Evolutionary conservation across 1,284 basidiomycete species (phyloP).

Genomic region (Peniophora sp.): DNA sequence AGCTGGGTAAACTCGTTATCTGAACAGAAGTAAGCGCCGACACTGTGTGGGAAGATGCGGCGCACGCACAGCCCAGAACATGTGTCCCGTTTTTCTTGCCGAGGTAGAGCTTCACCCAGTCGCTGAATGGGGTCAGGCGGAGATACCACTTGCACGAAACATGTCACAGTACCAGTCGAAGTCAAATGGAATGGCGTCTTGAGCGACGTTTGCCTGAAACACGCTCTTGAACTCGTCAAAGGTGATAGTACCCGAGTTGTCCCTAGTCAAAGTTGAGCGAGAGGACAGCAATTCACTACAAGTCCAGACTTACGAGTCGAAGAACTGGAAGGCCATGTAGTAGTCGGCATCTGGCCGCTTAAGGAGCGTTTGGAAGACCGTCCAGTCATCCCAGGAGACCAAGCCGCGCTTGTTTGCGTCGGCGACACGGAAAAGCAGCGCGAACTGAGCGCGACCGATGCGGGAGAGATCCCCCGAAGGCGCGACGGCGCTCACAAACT

Average conservation of each 20-base stretch:
- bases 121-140: conserved; percentile 31
- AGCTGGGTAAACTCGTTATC: conserved; percentile 93
- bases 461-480: conserved; percentile 77
- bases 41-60: conserved; percentile 1
- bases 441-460: conserved; percentile 82
- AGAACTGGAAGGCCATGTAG: conserved; percentile 94
- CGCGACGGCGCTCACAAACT: conserved; percentile 90
- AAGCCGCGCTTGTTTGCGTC: conserved; percentile 72
- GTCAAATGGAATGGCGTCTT: conserved; percentile 86
- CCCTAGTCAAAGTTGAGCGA: conserved; percentile 33
- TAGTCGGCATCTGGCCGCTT: conserved; percentile 92
- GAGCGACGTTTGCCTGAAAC: conserved; percentile 73
- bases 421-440: conserved; percentile 85
- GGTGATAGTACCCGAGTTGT: conserved; percentile 82
- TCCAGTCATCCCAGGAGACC: conserved; percentile 92
- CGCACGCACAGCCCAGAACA: conserved; percentile 79
- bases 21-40: conserved; percentile 20
- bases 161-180: conserved; percentile 65
- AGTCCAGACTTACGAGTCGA: conserved; percentile 71
- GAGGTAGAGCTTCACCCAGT: conserved; percentile 92
- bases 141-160: no score
- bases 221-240: conserved; percentile 92
- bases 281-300: neutral
- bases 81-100: conserved; percentile 86
- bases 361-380: conserved; percentile 84